Percentiles rank a stretch among this genome's conserved stretches.
These are phyloP conservation scores for Pterocarpus macrocarpus DNA, from an alignment of 306 rosid species.

Conservation along the genomic window DNA sequence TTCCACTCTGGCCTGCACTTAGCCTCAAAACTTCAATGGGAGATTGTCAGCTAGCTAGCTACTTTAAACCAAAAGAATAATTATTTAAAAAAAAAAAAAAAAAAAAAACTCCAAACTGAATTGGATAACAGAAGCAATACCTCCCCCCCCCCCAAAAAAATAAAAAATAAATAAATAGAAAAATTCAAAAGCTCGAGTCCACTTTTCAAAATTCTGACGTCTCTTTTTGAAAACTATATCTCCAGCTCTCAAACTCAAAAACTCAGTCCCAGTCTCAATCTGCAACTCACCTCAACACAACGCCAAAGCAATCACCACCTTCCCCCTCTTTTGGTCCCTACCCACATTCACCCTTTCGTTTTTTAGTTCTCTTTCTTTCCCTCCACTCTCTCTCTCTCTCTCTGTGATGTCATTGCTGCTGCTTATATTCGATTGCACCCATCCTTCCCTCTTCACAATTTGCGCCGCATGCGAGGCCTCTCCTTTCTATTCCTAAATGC, in stretches of 20 bases:
- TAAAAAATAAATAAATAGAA: not conserved
- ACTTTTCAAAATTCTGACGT: slow-evolving; percentile 42
- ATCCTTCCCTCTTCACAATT: not conserved
- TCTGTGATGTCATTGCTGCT: slow-evolving; percentile 36
- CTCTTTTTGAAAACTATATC: slow-evolving; percentile 32
- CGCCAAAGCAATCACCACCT: not conserved
- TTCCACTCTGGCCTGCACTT: not conserved
- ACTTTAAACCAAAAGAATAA: too few relatives aligned
- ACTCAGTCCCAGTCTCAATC: not conserved
- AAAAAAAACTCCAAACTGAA: slow-evolving; percentile 1
- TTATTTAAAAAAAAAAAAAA: not conserved
- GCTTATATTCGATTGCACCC: slow-evolving; percentile 46
- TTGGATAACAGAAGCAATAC: slow-evolving; percentile 3
- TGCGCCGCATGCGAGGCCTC: not conserved
- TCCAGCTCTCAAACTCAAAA: not conserved
- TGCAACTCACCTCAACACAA: slow-evolving; percentile 16
- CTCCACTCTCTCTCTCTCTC: slow-evolving; percentile 28
- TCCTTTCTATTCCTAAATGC: not conserved
- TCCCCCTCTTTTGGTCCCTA: slow-evolving; percentile 25
- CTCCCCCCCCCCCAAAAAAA: not conserved
- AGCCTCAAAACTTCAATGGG: not conserved
- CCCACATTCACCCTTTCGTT: not conserved
- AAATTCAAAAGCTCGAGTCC: slow-evolving; percentile 23
- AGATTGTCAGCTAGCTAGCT: too few relatives aligned
- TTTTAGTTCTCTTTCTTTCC: slow-evolving; percentile 14